These are phyloP conservation scores for Murraya paniculata DNA, from an alignment of 345 rosid species.

Conservation along the genomic window DNA sequence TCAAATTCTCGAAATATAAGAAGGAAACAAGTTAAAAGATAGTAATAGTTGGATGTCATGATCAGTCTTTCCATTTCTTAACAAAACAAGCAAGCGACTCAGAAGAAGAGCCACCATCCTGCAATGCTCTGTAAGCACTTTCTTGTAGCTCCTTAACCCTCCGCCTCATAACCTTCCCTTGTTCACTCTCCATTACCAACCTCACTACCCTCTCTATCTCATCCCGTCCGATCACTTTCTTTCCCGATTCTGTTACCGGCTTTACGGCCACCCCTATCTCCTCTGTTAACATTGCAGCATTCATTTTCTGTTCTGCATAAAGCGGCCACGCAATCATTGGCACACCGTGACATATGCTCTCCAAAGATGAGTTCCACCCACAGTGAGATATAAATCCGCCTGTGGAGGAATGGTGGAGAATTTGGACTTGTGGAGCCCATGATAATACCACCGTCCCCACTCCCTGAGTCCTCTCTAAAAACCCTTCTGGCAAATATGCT, in stretches of 20 bases:
- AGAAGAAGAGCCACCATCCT: conserved; percentile 26
- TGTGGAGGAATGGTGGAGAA: conserved; percentile 33
- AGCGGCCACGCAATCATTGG: conserved; percentile 55
- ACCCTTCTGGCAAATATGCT: conserved; percentile 38
- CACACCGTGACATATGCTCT: conserved; percentile 38
- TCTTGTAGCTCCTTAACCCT: conserved; percentile 26
- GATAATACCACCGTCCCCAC: conserved; percentile 28
- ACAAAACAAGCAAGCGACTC: conserved; percentile 13
- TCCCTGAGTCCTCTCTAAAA: conserved; percentile 26
- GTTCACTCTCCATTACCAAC: conserved; percentile 32
- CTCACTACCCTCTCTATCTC: conserved; percentile 36
- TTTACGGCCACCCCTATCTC: conserved; percentile 36
- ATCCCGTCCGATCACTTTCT: conserved; percentile 24
- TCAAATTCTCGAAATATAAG: too few species aligned
- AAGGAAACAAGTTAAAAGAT: background rate
- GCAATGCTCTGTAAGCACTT: conserved; percentile 26
- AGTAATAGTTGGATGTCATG: background rate
- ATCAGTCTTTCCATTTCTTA: conserved; percentile 12
- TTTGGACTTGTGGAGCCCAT: conserved; percentile 40
- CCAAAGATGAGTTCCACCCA: conserved; percentile 52
- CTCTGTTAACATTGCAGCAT: conserved; percentile 36
- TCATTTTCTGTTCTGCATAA: conserved; percentile 48
- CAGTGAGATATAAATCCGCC: conserved; percentile 53
- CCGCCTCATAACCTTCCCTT: conserved; percentile 25
- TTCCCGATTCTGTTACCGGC: conserved; percentile 4